Percentiles rank a stretch among this genome's conserved stretches.
Evolutionary conservation across 1,284 basidiomycete species (phyloP).

Genomic region (Stygiomarasmius scandens): DNA sequence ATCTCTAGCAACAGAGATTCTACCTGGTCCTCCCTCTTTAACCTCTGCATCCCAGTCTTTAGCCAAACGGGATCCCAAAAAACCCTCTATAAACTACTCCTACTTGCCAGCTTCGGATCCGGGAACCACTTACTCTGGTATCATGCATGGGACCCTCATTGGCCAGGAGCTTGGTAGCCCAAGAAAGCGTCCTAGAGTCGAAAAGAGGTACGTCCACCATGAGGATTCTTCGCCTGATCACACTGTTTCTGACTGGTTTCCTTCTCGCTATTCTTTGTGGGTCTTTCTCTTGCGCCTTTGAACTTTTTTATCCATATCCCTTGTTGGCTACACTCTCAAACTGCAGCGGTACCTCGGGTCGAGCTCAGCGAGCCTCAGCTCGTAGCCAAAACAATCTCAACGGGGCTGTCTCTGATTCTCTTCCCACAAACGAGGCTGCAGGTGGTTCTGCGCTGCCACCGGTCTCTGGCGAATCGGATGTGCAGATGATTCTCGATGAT

Average conservation of each 20-base stretch:
- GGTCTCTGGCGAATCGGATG: slow-evolving; percentile 53
- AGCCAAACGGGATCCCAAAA: slow-evolving; percentile 75
- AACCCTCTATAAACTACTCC: slow-evolving; percentile 63
- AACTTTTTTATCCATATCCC: slow-evolving; percentile 19
- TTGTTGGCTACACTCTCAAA: slow-evolving; percentile 15
- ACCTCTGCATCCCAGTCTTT: slow-evolving; percentile 64
- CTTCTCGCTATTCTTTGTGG: slow-evolving; percentile 21
- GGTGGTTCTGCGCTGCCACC: slow-evolving; percentile 40
- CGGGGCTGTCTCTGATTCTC: slow-evolving; percentile 41
- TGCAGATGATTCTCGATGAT: slow-evolving; percentile 44
- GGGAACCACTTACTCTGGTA: slow-evolving; percentile 78
- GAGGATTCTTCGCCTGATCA: slow-evolving; percentile 10
- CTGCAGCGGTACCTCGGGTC: slow-evolving; percentile 55
- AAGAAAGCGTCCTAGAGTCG: slow-evolving; percentile 70
- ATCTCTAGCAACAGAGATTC: slow-evolving; percentile 78
- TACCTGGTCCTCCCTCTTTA: slow-evolving; percentile 78
- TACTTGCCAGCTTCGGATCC: slow-evolving; percentile 81
- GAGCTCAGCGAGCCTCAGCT: slow-evolving; percentile 75
- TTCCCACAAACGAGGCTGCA: slow-evolving; percentile 33
- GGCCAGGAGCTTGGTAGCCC: slow-evolving; percentile 62
- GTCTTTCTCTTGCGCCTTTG: slow-evolving; percentile 24
- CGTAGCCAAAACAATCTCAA: slow-evolving; percentile 57
- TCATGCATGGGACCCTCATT: slow-evolving; percentile 64
- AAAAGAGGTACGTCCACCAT: slow-evolving; percentile 63
- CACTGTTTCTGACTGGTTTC: slow-evolving; percentile 11